Base-by-base conservation (phyloP, 176 grass and related monocot genomes). In the Pharus latifolius region DNA sequence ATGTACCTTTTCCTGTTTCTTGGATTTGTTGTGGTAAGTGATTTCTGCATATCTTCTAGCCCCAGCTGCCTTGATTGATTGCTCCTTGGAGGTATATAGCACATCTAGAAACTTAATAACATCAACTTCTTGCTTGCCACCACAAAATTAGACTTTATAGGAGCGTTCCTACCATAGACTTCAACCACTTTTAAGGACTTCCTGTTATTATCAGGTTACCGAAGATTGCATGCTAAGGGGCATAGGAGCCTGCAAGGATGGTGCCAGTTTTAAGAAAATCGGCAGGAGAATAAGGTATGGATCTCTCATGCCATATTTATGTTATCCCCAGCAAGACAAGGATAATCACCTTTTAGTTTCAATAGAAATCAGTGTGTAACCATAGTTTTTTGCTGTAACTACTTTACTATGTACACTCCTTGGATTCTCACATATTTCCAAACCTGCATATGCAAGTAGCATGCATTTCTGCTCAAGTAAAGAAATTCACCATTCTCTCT, bases 251-350 rank as follows among this genome's bases (percentile, higher is more conserved):
- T 99, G 95, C 72, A 94, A 91, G 77, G 78, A 84, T 62, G 95
- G 90, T 85, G 76, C 87, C 48, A 91, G 66, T 74, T 91, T 85
- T 70, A 90, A 94, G 76, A 94, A 79, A 57, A 99, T 99, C 26
- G 90, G 95, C 67, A 86, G 88, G 80, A 91, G 72, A 91, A 99
- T 99, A 85, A 94, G 89, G 95, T 99, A 85, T 24, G 41, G 5
- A 44, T 50, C 2, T 62, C 13, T 70, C 31, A 18, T 17, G 16
- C 10, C 1, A 35, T 45, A 20, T 63, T 67, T 63, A 30, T 72
- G 20, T 44, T 28, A 15, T 33, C 23, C 3, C 8, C 58, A 83
- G 24, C 15, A 57, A 53, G 49, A 18, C 14, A 50, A 52, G 20
- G 14, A 53, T 66, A 35, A 13, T 2, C 2, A 33, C 60, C 42